phyloP scores from a whole-genome alignment of 2,329 filamentous ascomycete genomes.

The Colletotrichum sansevieriae region DNA sequence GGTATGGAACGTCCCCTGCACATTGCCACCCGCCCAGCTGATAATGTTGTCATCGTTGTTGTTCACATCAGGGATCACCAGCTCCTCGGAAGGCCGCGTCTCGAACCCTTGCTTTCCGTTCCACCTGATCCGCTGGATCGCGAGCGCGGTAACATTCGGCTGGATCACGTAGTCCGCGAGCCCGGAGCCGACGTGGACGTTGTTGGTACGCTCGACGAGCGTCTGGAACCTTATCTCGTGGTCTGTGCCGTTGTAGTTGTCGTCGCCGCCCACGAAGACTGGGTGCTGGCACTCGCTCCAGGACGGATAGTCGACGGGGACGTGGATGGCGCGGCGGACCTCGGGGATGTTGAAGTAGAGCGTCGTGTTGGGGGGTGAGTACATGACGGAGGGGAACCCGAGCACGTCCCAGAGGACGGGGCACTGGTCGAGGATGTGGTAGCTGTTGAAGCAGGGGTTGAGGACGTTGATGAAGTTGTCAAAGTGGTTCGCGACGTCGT shows the following conservation, averaged over 20 bases:
- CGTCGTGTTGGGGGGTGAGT: constrained; percentile 70
- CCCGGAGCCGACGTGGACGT: constrained; percentile 81
- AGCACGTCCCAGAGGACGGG: constrained; percentile 78
- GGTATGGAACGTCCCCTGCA: constrained; percentile 77
- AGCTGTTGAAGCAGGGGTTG: constrained; percentile 86
- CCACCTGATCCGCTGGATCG: constrained; percentile 87
- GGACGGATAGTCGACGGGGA: constrained; percentile 56
- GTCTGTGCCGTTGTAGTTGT: constrained; percentile 26
- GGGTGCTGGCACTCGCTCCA: constrained; percentile 30
- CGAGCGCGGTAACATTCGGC: constrained; percentile 76
- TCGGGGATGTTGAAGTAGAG: constrained; percentile 79
- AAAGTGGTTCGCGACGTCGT: constrained; percentile 68
- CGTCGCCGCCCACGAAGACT: constrained; percentile 26
- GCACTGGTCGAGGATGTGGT: constrained; percentile 79
- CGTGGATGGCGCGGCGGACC: constrained; percentile 77
- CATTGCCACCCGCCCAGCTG: constrained; percentile 69
- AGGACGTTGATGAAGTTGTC: constrained; percentile 63
- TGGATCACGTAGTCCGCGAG: constrained; percentile 77
- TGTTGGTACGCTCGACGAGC: constrained; percentile 62
- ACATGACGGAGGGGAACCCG: constrained; percentile 72
- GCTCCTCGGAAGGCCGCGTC: constrained; percentile 67
- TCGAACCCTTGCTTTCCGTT: constrained; percentile 79
- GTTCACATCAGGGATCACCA: constrained; percentile 70
- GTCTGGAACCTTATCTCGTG: constrained; percentile 59
- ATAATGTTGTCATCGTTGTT: constrained; percentile 50